Percentiles rank a stretch among this genome's conserved stretches.
Evolutionary conservation across 2,329 filamentous ascomycete genomes (phyloP).

Genomic region (Verticillium tricorpus): DNA sequence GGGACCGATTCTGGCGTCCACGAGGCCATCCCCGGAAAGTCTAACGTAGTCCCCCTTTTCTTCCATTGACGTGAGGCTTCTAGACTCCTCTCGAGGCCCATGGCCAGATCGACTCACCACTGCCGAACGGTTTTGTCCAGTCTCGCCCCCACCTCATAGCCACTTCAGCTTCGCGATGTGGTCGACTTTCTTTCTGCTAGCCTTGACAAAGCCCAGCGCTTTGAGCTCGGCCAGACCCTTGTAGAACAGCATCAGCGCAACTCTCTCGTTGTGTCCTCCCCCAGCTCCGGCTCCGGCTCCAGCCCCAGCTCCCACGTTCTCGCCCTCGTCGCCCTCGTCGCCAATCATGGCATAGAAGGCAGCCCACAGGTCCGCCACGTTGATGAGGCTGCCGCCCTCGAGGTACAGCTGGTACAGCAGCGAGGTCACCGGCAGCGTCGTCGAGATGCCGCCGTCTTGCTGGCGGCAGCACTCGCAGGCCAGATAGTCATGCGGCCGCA

Average conservation of each 20-base stretch:
- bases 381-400: constrained; percentile 72
- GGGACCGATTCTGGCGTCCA: not conserved
- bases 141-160: constrained; percentile 34
- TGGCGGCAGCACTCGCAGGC: constrained; percentile 64
- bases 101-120: not conserved
- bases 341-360: constrained; percentile 66
- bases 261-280: constrained; percentile 46
- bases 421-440: constrained; percentile 64
- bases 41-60: not conserved
- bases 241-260: constrained; percentile 74
- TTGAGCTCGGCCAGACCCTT: constrained; percentile 78
- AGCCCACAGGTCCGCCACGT: constrained; percentile 74
- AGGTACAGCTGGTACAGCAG: constrained; percentile 76
- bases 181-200: constrained; percentile 86
- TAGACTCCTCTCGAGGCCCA: not conserved
- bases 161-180: constrained; percentile 90
- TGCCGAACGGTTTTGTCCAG: not conserved
- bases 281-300: constrained; percentile 26
- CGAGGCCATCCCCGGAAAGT: not conserved
- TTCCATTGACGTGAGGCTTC: not conserved
- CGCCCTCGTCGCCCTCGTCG: constrained; percentile 29
- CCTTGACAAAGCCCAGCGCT: constrained; percentile 81
- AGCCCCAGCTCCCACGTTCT: constrained; percentile 25
- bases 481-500: constrained; percentile 72
- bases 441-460: constrained; percentile 36